These are phyloP conservation scores for Cornus kousa DNA, from an alignment of 148 eudicot genomes.

Conservation along the genomic window DNA sequence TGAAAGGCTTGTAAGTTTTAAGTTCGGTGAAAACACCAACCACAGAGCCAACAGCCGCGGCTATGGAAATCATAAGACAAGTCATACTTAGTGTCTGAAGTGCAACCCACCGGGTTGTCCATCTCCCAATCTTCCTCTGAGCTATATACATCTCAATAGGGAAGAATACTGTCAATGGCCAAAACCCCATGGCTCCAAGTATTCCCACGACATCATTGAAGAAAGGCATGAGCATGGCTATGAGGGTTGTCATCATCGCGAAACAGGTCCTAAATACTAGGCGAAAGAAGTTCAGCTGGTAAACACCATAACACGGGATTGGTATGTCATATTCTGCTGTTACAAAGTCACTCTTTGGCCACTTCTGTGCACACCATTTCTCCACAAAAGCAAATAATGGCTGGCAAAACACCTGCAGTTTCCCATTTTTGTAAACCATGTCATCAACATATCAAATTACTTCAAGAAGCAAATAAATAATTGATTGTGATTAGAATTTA, in stretches of 20 bases:
- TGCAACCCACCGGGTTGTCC: constrained; percentile 8
- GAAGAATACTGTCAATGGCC: constrained; percentile 1
- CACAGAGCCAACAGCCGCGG: constrained; percentile 1
- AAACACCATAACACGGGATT: not conserved
- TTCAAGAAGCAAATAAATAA: no score
- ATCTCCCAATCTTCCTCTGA: constrained; percentile 4
- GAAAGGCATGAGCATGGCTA: constrained; percentile 6
- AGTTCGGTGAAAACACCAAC: not conserved
- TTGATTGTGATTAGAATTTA: not conserved
- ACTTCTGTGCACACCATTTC: constrained; percentile 3
- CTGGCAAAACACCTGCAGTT: constrained; percentile 6
- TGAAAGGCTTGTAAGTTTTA: not conserved
- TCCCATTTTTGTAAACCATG: not conserved
- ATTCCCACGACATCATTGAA: constrained; percentile 1
- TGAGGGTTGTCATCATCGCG: not conserved
- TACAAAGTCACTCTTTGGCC: constrained; percentile 6
- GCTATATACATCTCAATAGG: not conserved
- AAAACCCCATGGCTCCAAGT: constrained; percentile 2
- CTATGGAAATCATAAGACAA: not conserved
- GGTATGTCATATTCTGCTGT: constrained; percentile 4
- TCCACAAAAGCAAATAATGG: constrained; percentile 7
- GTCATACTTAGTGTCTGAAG: not conserved
- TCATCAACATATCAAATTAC: not conserved
- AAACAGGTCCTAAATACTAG: constrained; percentile 2
- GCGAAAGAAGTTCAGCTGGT: constrained; percentile 5